phyloP scores from a whole-genome alignment of 2,329 filamentous ascomycete species.

The Chaetomium sp. region DNA sequence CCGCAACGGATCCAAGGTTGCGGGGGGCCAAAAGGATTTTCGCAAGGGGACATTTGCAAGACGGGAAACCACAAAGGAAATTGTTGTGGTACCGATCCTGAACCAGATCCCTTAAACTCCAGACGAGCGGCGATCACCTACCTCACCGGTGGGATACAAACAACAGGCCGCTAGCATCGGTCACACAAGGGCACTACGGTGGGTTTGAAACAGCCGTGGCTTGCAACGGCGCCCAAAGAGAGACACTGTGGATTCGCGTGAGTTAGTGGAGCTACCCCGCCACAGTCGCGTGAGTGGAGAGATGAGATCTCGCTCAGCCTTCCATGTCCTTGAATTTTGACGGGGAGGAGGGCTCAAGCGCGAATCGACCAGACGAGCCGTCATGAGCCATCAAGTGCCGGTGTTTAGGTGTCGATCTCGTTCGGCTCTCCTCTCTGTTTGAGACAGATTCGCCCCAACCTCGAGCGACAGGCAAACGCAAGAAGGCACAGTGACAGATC shows the following conservation, averaged over 20 bases:
- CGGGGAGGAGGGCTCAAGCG: too few species aligned
- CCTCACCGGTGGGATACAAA: not conserved
- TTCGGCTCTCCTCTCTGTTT: too few species aligned
- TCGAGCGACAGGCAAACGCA: too few species aligned
- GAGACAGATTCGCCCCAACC: too few species aligned
- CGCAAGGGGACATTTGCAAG: too few species aligned
- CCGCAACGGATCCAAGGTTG: not conserved
- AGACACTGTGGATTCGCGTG: not conserved
- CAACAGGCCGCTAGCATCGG: not conserved
- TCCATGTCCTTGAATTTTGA: not conserved
- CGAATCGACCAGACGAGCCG: too few species aligned
- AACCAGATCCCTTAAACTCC: not conserved
- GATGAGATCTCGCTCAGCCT: not conserved
- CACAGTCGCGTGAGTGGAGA: not conserved
- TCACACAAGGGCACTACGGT: not conserved
- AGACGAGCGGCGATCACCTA: not conserved
- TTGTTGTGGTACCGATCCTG: not conserved
- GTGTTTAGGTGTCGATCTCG: too few species aligned
- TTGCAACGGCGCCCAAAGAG: constrained; percentile 1
- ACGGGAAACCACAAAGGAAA: not conserved
- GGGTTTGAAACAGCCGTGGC: constrained; percentile 4
- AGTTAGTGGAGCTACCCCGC: not conserved
- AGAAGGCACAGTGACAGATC: not conserved
- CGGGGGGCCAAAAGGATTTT: not conserved
- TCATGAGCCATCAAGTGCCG: too few species aligned